A percentile compares a stretch with the other conserved stretches of the same genome.
phyloP scores from a whole-genome alignment of 495 filamentous ascomycete species.

The Trichocladium uniseriatum region DNA sequence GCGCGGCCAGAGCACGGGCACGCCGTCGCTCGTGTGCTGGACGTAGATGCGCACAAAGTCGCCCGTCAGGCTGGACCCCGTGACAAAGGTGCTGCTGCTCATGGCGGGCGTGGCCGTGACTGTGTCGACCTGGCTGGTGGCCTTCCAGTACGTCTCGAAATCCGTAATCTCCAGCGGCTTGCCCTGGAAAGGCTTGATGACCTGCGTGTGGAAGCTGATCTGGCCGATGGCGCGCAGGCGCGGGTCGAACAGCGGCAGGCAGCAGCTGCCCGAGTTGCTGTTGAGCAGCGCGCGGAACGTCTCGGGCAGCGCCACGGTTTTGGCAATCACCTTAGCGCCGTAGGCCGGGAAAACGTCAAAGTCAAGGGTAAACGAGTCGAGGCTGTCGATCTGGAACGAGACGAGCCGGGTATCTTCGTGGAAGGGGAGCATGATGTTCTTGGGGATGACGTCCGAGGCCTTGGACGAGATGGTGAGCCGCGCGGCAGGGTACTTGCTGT shows the following conservation, averaged over 20 bases:
- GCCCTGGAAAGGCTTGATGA: constrained; percentile 95
- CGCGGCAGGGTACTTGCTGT: constrained; percentile 90
- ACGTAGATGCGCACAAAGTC: constrained; percentile 88
- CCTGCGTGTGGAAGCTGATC: constrained; percentile 85
- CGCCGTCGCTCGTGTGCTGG: constrained; percentile 76
- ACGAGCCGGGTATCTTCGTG: constrained; percentile 88
- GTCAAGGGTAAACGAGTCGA: constrained; percentile 87
- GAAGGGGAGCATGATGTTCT: constrained; percentile 88
- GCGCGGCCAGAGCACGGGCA: constrained; percentile 76
- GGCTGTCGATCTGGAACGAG: constrained; percentile 90
- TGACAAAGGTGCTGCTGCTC: constrained; percentile 73
- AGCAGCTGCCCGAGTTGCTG: constrained; percentile 71
- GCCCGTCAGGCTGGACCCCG: constrained; percentile 87
- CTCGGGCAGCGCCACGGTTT: constrained; percentile 79
- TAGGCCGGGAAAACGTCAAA: constrained; percentile 98
- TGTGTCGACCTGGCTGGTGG: constrained; percentile 79
- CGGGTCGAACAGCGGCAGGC: constrained; percentile 84
- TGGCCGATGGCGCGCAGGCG: constrained; percentile 89
- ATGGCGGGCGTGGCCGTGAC: constrained; percentile 19
- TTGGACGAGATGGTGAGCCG: constrained; percentile 94
- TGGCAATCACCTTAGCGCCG: constrained; percentile 92
- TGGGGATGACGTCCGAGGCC: constrained; percentile 86
- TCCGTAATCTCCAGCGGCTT: constrained; percentile 90
- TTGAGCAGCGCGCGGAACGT: constrained; percentile 60
- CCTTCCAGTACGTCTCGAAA: constrained; percentile 99